phyloP scores from a whole-genome alignment of 1,284 basidiomycete species.

The Malassezia dermatis region DNA sequence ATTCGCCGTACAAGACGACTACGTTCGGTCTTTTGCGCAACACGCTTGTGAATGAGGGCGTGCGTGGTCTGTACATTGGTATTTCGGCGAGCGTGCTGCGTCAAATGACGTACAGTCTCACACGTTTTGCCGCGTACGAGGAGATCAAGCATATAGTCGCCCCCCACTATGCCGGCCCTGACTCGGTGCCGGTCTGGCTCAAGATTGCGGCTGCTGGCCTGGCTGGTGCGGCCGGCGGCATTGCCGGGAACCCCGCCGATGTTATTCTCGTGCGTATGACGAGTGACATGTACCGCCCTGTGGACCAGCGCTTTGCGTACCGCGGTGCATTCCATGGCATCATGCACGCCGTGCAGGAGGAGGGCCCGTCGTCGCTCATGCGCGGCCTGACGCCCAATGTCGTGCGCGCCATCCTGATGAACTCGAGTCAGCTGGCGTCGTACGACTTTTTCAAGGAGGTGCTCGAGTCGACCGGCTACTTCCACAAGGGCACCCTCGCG shows the following conservation, averaged over 20 bases:
- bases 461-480: constrained; percentile 47
- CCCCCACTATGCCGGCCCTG: constrained; percentile 11
- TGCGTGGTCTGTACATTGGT: constrained; percentile 39
- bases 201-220: constrained; percentile 31
- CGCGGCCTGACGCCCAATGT: constrained; percentile 52
- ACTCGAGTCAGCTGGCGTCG: constrained; percentile 46
- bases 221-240: constrained; percentile 38
- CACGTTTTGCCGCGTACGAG: constrained; percentile 44
- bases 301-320: constrained; percentile 38
- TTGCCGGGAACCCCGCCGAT: constrained; percentile 52
- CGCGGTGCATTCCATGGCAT: constrained; percentile 51
- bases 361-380: constrained; percentile 50
- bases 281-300: constrained; percentile 45
- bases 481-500: constrained; percentile 51
- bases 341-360: constrained; percentile 50
- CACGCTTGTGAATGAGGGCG: constrained; percentile 28
- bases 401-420: constrained; percentile 53
- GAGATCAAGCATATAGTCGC: constrained; percentile 28
- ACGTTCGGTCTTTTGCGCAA: constrained; percentile 26
- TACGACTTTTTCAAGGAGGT: constrained; percentile 54
- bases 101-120: constrained; percentile 46
- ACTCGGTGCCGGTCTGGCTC: constrained; percentile 22
- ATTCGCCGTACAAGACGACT: constrained; percentile 27
- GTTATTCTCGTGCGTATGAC: constrained; percentile 50
- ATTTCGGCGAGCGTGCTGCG: constrained; percentile 35